Conservation (phyloP, 495 filamentous ascomycete species). For the Hyaloscypha variabilis region DNA sequence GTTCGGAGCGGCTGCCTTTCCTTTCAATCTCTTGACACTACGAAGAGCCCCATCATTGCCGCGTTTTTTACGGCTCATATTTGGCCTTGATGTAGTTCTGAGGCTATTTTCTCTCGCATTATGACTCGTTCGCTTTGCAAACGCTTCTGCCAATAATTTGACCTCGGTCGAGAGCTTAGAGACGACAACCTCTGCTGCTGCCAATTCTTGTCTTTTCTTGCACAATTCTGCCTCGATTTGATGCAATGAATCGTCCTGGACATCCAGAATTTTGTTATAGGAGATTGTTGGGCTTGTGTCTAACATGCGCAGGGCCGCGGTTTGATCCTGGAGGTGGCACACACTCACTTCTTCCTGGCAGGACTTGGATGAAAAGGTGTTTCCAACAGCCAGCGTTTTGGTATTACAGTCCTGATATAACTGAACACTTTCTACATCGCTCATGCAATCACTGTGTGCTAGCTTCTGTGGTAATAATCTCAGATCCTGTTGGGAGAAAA, state of each 20-base stretch:
- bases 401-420: no score
- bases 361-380: no score
- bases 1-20: background rate
- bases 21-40: background rate
- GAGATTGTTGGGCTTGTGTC: background rate
- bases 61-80: background rate
- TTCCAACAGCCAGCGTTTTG: no score
- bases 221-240: background rate
- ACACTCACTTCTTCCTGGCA: no score
- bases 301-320: background rate
- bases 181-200: background rate
- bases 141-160: background rate
- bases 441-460: background rate
- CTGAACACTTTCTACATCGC: no score
- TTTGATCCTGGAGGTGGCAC: no score
- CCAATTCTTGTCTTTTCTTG: background rate
- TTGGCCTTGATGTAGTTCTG: background rate
- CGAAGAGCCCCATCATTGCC: background rate
- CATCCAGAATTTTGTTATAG: background rate
- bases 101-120: background rate
- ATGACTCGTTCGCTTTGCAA: background rate
- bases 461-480: background rate
- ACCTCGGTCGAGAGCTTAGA: background rate
- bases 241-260: background rate
- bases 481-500: background rate